phyloP scores from a whole-genome alignment of 2,329 filamentous ascomycete genomes.

The Talaromyces sp. region DNA sequence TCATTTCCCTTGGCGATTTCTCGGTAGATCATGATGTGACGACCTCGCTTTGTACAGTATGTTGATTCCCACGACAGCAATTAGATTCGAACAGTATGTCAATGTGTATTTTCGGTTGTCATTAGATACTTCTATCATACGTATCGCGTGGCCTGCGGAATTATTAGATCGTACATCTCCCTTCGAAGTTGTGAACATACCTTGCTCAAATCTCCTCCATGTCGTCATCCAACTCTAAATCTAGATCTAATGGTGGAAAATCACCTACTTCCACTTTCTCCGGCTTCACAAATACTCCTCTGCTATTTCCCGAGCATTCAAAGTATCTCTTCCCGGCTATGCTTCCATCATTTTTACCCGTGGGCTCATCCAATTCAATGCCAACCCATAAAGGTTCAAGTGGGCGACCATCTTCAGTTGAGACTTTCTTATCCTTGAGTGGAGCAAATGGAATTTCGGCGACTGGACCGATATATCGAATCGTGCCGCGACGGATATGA shows the following conservation, averaged over 20 bases:
- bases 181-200: background rate
- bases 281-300: slow-evolving; percentile 58
- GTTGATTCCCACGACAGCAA: background rate
- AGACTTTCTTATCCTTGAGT: slow-evolving; percentile 20
- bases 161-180: background rate
- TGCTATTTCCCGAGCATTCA: slow-evolving; percentile 43
- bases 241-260: slow-evolving; percentile 47
- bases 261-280: slow-evolving; percentile 60
- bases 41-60: background rate
- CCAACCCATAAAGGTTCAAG: slow-evolving; percentile 50
- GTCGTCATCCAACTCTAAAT: slow-evolving; percentile 50
- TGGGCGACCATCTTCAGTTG: slow-evolving; percentile 19
- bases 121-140: background rate
- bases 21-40: background rate
- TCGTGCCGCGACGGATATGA: slow-evolving; percentile 40
- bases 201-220: slow-evolving; percentile 49
- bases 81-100: background rate
- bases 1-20: background rate
- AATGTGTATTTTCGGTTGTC: background rate
- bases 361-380: slow-evolving; percentile 58
- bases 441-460: slow-evolving; percentile 36
- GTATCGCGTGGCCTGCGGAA: background rate
- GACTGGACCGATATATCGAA: slow-evolving; percentile 40
- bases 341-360: slow-evolving; percentile 60
- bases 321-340: slow-evolving; percentile 52